Percentiles rank a stretch among this genome's conserved stretches.
Evolutionary conservation across 768 basidiomycete genomes (phyloP).

Genomic region (Tephrocybe sp.): DNA sequence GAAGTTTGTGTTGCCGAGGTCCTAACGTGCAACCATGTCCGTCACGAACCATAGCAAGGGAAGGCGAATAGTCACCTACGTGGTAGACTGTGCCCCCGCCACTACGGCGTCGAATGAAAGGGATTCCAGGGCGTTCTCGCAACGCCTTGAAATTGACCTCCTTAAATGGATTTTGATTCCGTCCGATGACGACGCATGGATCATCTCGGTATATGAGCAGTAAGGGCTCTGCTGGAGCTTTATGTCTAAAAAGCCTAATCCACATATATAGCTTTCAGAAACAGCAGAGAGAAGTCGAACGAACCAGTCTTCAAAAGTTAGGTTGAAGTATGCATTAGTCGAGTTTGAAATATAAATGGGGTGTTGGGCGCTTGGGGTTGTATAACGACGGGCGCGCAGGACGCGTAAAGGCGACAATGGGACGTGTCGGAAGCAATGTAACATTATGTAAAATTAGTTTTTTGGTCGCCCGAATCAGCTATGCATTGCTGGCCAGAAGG

Average conservation of each 20-base stretch:
- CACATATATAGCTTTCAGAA: background rate
- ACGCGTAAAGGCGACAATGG: constrained; percentile 9
- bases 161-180: constrained; percentile 99
- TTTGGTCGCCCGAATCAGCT: background rate
- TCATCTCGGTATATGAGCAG: constrained; percentile 85
- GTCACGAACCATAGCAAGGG: background rate
- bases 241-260: constrained; percentile 70
- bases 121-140: constrained; percentile 47
- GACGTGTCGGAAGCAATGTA: constrained; percentile 14
- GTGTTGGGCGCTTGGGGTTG: constrained; percentile 34
- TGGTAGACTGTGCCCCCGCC: constrained; percentile 98
- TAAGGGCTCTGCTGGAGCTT: constrained; percentile 63
- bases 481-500: background rate
- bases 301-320: constrained; percentile 89
- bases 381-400: constrained; percentile 11
- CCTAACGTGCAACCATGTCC: constrained; percentile 56
- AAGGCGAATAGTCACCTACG: constrained; percentile 45
- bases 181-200: constrained; percentile 90
- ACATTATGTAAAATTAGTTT: constrained; percentile 8
- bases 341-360: constrained; percentile 76
- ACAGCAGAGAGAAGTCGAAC: constrained; percentile 1
- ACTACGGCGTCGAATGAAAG: constrained; percentile 82
- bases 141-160: constrained; percentile 81
- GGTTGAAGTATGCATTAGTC: constrained; percentile 84
- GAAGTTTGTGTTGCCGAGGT: constrained; percentile 96